Evolutionary conservation across 1,284 basidiomycete genomes (phyloP), one percentile per base, ranked within the genome.

Genomic region (Lignosus rhinocerotis): DNA sequence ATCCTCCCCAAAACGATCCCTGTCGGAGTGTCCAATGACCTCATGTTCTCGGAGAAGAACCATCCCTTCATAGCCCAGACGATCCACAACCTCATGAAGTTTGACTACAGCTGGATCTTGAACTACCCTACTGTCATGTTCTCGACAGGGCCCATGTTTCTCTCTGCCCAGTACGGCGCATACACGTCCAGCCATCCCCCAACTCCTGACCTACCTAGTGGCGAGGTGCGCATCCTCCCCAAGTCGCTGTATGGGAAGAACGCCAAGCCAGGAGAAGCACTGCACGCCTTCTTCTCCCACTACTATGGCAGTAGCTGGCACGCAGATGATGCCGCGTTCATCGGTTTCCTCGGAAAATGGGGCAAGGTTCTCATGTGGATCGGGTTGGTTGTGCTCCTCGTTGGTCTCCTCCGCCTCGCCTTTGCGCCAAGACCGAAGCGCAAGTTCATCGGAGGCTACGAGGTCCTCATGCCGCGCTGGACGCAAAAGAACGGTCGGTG

Each of bases 121-220:
- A 96, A 98, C 76, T 99, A 99, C 69, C 96, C 97, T 33, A 99
- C 96, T 36, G 96, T 99, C 77, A 99, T 99, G 96, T 99, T 99
- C 78, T 94, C 94, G 50, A 99, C 97, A 0, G 96, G 96, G 1
- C 88, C 94, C 72, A 94, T 96, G 93, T 93, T 95, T 77, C 75
- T 98, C 25, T 93, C 93, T 2, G 85, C 91, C 19, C 87, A 96
- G 74, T 92, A 94, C 73, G 87, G 92, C 56, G 79, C 93, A 59
- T 94, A 90, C 77, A 84, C 88, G 32, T 80, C 91, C 34, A 82
- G 88, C 17, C 88, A 93, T 61, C 86, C 88, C 17, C 76, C 74
- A 30, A 84, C 84, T n/a, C 70, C 74, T 1, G 73, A 75, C 9
- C 68, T 75, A 21, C 84, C 85, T 11, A 79, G 83, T 5, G 80